Evolutionary conservation across 2,329 filamentous ascomycete species (phyloP).

Genomic region (Apiospora koreana): DNA sequence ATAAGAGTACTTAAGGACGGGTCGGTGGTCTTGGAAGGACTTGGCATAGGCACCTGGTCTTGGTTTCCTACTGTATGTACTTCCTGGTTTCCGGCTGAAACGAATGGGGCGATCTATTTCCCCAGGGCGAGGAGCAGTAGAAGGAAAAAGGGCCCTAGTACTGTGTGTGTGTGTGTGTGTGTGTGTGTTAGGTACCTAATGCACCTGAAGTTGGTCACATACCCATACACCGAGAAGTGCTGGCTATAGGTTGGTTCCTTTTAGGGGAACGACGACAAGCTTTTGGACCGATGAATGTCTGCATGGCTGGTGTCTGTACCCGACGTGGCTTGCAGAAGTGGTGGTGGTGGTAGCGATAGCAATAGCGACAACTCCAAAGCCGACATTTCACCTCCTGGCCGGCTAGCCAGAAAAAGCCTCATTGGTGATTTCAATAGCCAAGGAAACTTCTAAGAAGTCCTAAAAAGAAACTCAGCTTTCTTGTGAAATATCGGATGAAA

Average conservation of each 20-base stretch:
- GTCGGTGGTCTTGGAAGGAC: not conserved
- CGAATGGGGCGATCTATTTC: not conserved
- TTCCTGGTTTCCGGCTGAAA: not conserved
- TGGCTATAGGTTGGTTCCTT: not conserved
- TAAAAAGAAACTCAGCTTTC: not conserved
- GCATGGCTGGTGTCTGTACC: not conserved
- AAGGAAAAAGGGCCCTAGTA: no score
- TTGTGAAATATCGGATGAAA: no score
- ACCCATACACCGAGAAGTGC: not conserved
- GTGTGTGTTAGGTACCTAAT: no score
- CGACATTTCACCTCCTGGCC: not conserved
- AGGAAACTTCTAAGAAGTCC: no score
- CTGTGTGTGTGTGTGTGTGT: not conserved
- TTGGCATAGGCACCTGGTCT: not conserved
- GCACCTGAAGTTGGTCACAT: not conserved
- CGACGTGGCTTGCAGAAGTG: not conserved
- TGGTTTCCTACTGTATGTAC: not conserved
- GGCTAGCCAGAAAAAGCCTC: not conserved
- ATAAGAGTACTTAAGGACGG: not conserved
- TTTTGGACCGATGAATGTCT: not conserved
- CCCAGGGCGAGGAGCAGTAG: not conserved
- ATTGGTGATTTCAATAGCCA: not conserved
- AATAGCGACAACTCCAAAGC: not conserved
- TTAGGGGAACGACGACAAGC: not conserved
- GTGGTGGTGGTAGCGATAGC: not conserved